These are phyloP conservation scores for Cutaneotrichosporon sp. DNA, from an alignment of 1,284 basidiomycete species.

Conservation along the genomic window DNA sequence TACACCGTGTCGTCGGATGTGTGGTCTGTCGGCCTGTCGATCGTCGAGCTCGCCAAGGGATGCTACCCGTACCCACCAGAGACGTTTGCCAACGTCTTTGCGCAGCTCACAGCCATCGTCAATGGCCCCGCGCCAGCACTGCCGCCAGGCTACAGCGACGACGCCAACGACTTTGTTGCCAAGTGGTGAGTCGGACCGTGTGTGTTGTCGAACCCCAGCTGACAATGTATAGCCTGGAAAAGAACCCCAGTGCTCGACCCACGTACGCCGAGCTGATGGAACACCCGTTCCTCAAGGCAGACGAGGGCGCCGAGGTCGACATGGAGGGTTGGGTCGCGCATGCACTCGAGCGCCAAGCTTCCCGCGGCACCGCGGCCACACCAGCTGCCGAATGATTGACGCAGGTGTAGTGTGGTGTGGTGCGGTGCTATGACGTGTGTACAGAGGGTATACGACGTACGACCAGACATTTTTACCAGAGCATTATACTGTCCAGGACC, in stretches of 20 bases:
- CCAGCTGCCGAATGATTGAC: neutral
- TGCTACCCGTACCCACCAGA: constrained; percentile 98
- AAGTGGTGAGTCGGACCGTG: constrained; percentile 45
- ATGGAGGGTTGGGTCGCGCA: constrained; percentile 73
- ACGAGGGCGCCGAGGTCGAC: constrained; percentile 61
- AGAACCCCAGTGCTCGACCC: constrained; percentile 70
- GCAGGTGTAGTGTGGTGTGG: no score
- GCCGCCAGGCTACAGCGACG: constrained; percentile 54
- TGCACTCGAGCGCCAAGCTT: constrained; percentile 55
- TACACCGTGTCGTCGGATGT: constrained; percentile 97
- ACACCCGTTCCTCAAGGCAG: constrained; percentile 65
- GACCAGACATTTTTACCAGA: no score
- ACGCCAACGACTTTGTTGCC: constrained; percentile 52
- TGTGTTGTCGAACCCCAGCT: neutral
- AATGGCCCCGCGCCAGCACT: constrained; percentile 86
- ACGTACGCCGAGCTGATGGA: constrained; percentile 77
- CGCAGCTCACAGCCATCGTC: constrained; percentile 92
- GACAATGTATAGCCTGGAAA: constrained; percentile 57
- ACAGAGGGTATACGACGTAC: no score
- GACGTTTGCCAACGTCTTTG: constrained; percentile 94
- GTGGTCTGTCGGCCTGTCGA: constrained; percentile 93
- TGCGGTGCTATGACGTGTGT: no score
- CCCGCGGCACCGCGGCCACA: constrained; percentile 23
- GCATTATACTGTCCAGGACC: no score
- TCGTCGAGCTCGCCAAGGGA: constrained; percentile 89